phyloP scores from a whole-genome alignment of 83 land plant species.

The Diphasiastrum complanatum region DNA sequence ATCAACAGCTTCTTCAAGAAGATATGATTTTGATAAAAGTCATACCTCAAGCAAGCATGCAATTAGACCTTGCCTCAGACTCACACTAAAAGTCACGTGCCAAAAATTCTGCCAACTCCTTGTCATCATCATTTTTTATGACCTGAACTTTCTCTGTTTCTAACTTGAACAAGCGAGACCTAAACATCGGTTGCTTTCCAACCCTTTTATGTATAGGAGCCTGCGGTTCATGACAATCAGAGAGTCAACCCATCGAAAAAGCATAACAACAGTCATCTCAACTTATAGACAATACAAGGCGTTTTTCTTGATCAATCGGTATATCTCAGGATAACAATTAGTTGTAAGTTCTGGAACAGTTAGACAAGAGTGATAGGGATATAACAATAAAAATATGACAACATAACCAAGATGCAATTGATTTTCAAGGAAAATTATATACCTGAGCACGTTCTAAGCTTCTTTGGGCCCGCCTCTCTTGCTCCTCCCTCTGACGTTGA shows the following conservation, averaged over 20 bases:
- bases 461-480: constrained; percentile 27
- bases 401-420: background rate
- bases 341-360: too few relatives aligned
- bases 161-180: constrained; percentile 22
- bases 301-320: too few relatives aligned
- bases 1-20: too few relatives aligned
- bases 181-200: constrained; percentile 33
- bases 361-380: background rate
- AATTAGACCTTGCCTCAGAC: too few relatives aligned
- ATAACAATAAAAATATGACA: background rate
- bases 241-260: background rate
- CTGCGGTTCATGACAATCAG: too few relatives aligned
- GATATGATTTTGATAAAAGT: too few relatives aligned
- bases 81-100: constrained; percentile 34
- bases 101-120: constrained; percentile 29
- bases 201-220: constrained; percentile 32
- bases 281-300: too few relatives aligned
- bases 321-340: too few relatives aligned
- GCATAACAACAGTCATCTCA: background rate
- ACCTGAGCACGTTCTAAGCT: constrained; percentile 33
- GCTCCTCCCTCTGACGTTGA: constrained; percentile 14
- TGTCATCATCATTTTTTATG: constrained; percentile 21
- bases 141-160: constrained; percentile 13
- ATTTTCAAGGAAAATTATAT: background rate
- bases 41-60: too few relatives aligned